Evolutionary conservation across 148 eudicot species (phyloP), one percentile per base, ranked within the genome.

Genomic region (Heliamphora exappendiculata): DNA sequence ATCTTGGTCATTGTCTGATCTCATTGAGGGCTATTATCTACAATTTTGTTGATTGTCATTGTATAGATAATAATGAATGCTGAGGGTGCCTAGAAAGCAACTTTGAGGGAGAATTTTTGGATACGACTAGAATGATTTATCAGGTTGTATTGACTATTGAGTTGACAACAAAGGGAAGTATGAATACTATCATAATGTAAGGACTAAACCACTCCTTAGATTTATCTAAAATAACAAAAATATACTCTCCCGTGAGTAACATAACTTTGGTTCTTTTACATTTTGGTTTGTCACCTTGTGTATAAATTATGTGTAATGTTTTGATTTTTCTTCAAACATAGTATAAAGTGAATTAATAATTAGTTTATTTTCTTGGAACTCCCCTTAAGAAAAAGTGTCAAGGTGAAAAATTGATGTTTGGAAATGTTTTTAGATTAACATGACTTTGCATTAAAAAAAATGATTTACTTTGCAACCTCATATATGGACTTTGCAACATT

Each of bases 231-330:
- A n/a, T n/a, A n/a, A n/a, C n/a, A n/a, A n/a, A n/a, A n/a, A n/a
- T n/a, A n/a, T n/a, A n/a, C n/a, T n/a, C n/a, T n/a, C n/a, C n/a
- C n/a, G n/a, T n/a, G n/a, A 58, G 14, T 58, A 26, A 58, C 11
- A 22, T 2, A 13, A 1, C 26, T 58, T 22, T 13, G 7, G 13
- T 28, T 58, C 37, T 60, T 57, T 28, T 60, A 60, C 19, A 1
- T 67, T 67, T 41, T 42, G 51, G 49, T 67, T 42, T 67, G 33
- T 24, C 33, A 67, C 71, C 33, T 22, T 42, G 71, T 67, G 71
- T 22, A 26, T 11, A 41, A 67, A 11, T 45, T 70, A 44, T 68
- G 72, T 19, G 17, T 24, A 42, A 29, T 66, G 24, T 66, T 65
- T 17, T 37, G 28, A 66, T 24, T 2, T 66, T 66, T 6, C 39